Percentiles rank a stretch among this genome's conserved stretches.
phyloP scores from a whole-genome alignment of 2,329 filamentous ascomycete genomes.

The Talaromyces marneffei region DNA sequence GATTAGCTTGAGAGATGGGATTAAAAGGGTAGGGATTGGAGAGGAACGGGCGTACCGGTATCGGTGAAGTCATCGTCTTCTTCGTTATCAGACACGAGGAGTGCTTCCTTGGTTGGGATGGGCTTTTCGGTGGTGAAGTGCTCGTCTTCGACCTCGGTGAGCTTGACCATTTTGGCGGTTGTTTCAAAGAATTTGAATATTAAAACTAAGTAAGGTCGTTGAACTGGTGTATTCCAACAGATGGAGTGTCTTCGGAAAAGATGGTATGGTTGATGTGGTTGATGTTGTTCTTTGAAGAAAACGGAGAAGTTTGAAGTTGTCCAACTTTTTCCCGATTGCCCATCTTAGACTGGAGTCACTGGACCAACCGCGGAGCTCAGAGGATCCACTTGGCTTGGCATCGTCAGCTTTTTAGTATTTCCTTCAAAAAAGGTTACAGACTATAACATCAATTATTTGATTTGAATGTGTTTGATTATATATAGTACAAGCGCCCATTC shows the following conservation, averaged over 20 bases:
- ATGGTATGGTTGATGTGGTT: constrained; percentile 26
- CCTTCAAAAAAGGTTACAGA: no score
- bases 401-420: not conserved
- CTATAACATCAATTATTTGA: no score
- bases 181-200: not conserved
- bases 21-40: no score
- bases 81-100: constrained; percentile 44
- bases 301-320: constrained; percentile 14
- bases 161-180: constrained; percentile 71
- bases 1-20: not conserved
- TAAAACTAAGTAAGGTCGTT: no score
- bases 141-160: constrained; percentile 95
- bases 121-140: constrained; percentile 72
- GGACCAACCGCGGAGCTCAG: constrained; percentile 23
- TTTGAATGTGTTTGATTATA: not conserved
- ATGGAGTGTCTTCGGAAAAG: not conserved
- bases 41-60: constrained; percentile 60
- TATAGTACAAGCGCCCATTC: constrained; percentile 6
- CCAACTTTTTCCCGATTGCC: constrained; percentile 36
- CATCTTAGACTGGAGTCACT: not conserved
- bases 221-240: not conserved
- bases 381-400: constrained; percentile 16
- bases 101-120: constrained; percentile 56
- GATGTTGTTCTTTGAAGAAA: constrained; percentile 1
- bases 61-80: constrained; percentile 85